Evolutionary conservation across 2,329 filamentous ascomycete genomes (phyloP), one percentile per base, ranked within the genome.

Genomic region (Paecilomyces dactylethromorphus): DNA sequence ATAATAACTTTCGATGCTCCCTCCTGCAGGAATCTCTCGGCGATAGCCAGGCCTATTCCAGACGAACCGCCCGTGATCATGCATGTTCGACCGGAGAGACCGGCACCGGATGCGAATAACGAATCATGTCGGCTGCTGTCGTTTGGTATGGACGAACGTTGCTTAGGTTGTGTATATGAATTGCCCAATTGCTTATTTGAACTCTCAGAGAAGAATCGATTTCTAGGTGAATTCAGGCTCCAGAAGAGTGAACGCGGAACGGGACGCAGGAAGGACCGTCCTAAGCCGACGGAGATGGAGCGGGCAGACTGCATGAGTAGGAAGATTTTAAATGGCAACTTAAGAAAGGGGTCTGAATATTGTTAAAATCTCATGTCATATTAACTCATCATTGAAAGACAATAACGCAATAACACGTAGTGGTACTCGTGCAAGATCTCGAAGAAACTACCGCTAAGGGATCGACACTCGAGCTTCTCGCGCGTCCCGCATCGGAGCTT

Each of bases 41-140:
- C 88, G 57, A 92, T 88, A 56, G 84, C 83, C 50, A 81, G 78
- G 52, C 89, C 89, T 64, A 92, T 91, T 56, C 87, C 85, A 21
- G 87, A 85, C 51, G 87, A 88, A 21, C 82, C 88, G 54, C 89
- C 89, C 2, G 88, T 89, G 56, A 92, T 79, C 68, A 89, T 78
- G 56, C 74, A 76, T 58, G 68, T 76, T 26, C 73, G 66, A 31
- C 72, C 71, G 24, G 62, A 56, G n/a, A 77, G 66, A 33, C 69
- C 66, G 22, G 59, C 61, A n/a, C 66, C 60, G 31, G 64, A 54
- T 35, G 59, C 54, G 51, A 65, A 60, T 45, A 45, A 8, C 13
- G 35, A n/a, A 12, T 56, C 52, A 39, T 52, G 35, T 15, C 57
- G 26, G 12, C 18, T 29, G 21, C 50, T 29, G 12, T 24, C 49